Conservation (phyloP, 306 rosid genomes). For the Rosa persica region DNA sequence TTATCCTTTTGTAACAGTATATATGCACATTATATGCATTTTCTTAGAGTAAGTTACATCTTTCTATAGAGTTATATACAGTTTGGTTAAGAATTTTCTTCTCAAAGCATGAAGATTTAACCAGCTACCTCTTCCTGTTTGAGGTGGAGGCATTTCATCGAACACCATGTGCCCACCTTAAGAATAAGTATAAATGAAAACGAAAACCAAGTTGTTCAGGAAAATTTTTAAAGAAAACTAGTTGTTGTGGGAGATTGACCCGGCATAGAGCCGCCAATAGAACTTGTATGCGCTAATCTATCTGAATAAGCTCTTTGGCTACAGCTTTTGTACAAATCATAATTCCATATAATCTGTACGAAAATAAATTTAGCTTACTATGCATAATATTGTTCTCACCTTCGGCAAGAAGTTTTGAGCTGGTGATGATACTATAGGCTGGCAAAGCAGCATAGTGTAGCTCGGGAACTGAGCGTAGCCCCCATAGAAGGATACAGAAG, state of each 20-base stretch:
- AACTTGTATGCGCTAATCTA: background rate
- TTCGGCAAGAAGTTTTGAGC: conserved; percentile 59
- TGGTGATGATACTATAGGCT: conserved; percentile 50
- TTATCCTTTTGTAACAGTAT: no score
- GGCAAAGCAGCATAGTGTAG: conserved; percentile 45
- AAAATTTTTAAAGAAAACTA: background rate
- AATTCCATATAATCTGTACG: background rate
- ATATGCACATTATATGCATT: no score
- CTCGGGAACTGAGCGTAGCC: conserved; percentile 35
- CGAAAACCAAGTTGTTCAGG: background rate
- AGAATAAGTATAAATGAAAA: background rate
- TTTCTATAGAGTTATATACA: no score
- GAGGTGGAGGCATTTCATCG: background rate
- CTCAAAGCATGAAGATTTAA: background rate
- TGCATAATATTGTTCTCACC: conserved; percentile 33
- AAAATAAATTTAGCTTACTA: background rate
- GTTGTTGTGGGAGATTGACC: background rate
- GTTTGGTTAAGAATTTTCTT: background rate
- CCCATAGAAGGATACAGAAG: conserved; percentile 41
- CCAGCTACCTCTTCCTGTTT: background rate
- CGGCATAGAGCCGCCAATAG: background rate
- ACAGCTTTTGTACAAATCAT: background rate
- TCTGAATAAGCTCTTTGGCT: background rate
- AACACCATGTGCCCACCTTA: background rate
- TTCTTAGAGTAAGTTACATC: no score